phyloP scores from a whole-genome alignment of 768 basidiomycete genomes.

The Dentipellis fragilis region DNA sequence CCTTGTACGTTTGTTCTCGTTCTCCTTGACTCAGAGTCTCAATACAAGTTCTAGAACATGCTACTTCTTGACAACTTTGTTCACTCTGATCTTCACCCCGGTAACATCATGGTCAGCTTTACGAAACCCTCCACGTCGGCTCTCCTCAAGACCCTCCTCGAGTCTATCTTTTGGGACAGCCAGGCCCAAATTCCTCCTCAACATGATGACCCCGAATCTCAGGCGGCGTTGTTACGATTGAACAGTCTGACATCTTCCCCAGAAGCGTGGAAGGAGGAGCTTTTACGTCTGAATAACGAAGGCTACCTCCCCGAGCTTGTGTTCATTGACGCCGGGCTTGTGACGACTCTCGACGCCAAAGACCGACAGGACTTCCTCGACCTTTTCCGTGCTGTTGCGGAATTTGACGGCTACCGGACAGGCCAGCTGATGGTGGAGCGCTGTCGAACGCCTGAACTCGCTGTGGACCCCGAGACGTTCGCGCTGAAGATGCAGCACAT shows the following conservation, averaged over 20 bases:
- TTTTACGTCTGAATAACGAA: conserved; percentile 45
- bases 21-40: not conserved
- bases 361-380: conserved; percentile 94
- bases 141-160: conserved; percentile 51
- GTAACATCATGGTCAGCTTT: conserved; percentile 98
- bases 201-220: conserved; percentile 14
- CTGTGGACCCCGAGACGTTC: conserved; percentile 87
- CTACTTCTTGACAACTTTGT: conserved; percentile 96
- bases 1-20: conserved; percentile 43
- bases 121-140: conserved; percentile 67
- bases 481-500: conserved; percentile 97
- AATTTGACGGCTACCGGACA: conserved; percentile 93
- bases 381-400: conserved; percentile 89
- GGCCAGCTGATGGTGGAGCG: conserved; percentile 96
- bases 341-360: conserved; percentile 73
- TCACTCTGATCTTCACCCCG: conserved; percentile 84
- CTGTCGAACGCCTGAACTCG: conserved; percentile 84
- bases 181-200: conserved; percentile 8
- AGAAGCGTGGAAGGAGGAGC: conserved; percentile 58
- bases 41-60: conserved; percentile 66
- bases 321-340: conserved; percentile 93
- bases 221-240: conserved; percentile 60
- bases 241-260: conserved; percentile 47
- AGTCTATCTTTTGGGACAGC: conserved; percentile 35
- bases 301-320: conserved; percentile 93